Evolutionary conservation across 495 filamentous ascomycete species (phyloP).

Genomic region (Neurospora intermedia): DNA sequence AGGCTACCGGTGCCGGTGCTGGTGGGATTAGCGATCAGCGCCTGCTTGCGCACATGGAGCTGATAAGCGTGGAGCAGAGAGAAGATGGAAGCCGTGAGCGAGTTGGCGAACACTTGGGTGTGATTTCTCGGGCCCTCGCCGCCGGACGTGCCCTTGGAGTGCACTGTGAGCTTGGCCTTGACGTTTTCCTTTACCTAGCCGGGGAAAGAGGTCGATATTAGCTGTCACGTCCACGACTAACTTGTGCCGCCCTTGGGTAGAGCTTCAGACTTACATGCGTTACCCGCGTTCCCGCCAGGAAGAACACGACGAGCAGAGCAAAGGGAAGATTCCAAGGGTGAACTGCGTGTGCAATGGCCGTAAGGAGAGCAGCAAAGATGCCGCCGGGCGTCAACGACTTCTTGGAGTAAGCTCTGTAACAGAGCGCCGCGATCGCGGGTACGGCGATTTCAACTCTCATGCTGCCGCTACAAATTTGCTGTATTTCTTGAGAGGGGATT

Average conservation of each 20-base stretch:
- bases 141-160: slow-evolving; percentile 56
- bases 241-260: not conserved
- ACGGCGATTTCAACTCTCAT: slow-evolving; percentile 68
- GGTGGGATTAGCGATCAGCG: slow-evolving; percentile 7
- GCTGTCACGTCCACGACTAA: not conserved
- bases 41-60: slow-evolving; percentile 34
- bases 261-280: slow-evolving; percentile 51
- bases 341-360: slow-evolving; percentile 68
- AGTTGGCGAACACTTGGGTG: slow-evolving; percentile 88
- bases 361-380: slow-evolving; percentile 54
- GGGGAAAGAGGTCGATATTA: not conserved
- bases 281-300: slow-evolving; percentile 68
- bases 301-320: slow-evolving; percentile 72
- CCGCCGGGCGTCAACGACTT: slow-evolving; percentile 69
- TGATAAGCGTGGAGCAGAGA: slow-evolving; percentile 60
- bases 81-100: slow-evolving; percentile 62
- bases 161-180: slow-evolving; percentile 71
- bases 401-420: slow-evolving; percentile 59
- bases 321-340: slow-evolving; percentile 92
- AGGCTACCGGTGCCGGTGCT: slow-evolving; percentile 22
- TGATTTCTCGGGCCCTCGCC: slow-evolving; percentile 76
- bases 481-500: not conserved
- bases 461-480: not conserved
- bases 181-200: slow-evolving; percentile 70
- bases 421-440: slow-evolving; percentile 50